Conservation (phyloP, 2,329 filamentous ascomycete genomes). For the Verticillium dahliae region DNA sequence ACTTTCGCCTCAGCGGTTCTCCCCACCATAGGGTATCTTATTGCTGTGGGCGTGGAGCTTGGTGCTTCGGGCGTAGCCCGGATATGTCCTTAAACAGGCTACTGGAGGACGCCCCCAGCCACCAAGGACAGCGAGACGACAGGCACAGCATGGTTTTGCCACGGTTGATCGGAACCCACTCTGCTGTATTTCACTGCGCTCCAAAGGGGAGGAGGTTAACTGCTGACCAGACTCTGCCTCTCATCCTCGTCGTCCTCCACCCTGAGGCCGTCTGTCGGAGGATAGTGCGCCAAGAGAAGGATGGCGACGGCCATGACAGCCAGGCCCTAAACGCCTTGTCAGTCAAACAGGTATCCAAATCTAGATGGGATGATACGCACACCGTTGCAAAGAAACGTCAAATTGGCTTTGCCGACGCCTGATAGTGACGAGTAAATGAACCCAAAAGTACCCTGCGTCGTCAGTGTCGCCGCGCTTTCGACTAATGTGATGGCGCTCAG, state of each 20-base stretch:
- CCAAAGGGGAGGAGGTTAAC: not conserved
- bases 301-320: conserved; percentile 44
- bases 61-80: too few relatives aligned
- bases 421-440: conserved; percentile 60
- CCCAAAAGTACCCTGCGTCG: conserved; percentile 61
- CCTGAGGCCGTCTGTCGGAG: conserved; percentile 33
- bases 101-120: too few relatives aligned
- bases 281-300: conserved; percentile 36
- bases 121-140: too few relatives aligned
- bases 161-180: too few relatives aligned
- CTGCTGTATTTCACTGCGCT: not conserved
- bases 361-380: conserved; percentile 25
- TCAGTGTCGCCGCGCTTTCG: conserved; percentile 60
- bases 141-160: too few relatives aligned
- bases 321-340: conserved; percentile 32
- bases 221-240: not conserved
- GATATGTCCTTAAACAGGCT: too few relatives aligned
- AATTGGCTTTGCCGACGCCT: conserved; percentile 47
- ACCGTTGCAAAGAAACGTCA: conserved; percentile 64
- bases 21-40: too few relatives aligned
- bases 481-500: conserved; percentile 63
- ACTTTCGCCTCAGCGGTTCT: too few relatives aligned
- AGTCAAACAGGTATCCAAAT: conserved; percentile 6
- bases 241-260: conserved; percentile 24
- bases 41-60: too few relatives aligned